Percentiles rank a stretch among this genome's conserved stretches.
Conservation (phyloP, 306 rosid species). For the Begonia masoniana region DNA sequence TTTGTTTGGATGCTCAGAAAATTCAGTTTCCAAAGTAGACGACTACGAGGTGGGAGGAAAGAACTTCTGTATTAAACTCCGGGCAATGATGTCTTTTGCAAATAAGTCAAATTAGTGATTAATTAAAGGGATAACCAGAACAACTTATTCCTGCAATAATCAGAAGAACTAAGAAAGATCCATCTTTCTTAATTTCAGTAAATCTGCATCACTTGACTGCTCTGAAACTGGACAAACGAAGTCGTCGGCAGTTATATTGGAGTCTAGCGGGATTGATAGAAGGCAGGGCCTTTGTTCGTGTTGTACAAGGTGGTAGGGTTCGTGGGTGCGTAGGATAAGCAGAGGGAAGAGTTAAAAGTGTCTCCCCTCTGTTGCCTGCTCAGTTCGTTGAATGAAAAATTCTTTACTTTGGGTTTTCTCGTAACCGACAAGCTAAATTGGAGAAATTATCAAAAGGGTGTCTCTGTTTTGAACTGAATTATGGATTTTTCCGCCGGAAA, state of each 20-base stretch:
- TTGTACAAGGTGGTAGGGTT: slow-evolving; percentile 1
- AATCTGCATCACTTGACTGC: not conserved
- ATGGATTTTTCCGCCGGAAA: not conserved
- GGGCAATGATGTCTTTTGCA: no score
- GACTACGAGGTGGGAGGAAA: no score
- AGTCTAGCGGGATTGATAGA: not conserved
- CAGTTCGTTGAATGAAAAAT: not conserved
- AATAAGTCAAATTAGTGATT: no score
- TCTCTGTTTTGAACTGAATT: not conserved
- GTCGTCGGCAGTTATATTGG: not conserved
- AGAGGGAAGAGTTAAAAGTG: not conserved
- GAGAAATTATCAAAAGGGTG: not conserved
- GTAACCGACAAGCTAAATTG: not conserved
- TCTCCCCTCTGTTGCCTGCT: not conserved
- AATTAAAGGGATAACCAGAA: no score
- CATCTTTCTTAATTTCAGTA: no score
- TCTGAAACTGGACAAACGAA: slow-evolving; percentile 1
- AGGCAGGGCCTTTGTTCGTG: not conserved
- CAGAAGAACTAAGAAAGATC: no score
- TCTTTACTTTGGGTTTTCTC: not conserved
- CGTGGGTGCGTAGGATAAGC: slow-evolving; percentile 1
- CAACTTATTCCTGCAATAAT: no score
- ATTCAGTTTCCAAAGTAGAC: no score
- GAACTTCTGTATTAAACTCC: no score
- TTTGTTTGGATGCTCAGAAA: no score